Evolutionary conservation across 805 yeast genomes (phyloP), one percentile per base, ranked within the genome.

Genomic region (Saccharomyces cerevisiae): DNA sequence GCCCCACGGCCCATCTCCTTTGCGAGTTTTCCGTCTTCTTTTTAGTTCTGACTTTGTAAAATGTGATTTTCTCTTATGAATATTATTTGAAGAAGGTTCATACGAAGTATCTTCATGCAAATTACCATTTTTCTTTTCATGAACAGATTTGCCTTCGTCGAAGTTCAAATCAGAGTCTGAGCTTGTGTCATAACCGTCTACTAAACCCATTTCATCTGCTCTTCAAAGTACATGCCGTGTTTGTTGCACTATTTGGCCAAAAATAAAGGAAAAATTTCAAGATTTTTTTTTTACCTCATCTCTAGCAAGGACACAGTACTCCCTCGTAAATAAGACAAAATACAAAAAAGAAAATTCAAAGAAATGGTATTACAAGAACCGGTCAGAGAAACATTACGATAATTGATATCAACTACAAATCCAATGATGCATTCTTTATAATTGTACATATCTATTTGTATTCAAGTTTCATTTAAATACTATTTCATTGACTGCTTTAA

Each of bases 1-100:
- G 3, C 65, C 68, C 72, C 72, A 69, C 1, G 71, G 71, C 17
- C 68, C 65, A 50, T 60, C 58, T 2, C 59, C 57, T 21, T 57
- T 61, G 17, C 70, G 54, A 30, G 53, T 41, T 17, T 51, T 55
- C 49, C 58, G 61, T 48, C 61, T 59, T 28, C 36, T 50, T 50
- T 58, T 61, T 29, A 56, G 31, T 47, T 62, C 67, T 8, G 59
- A 41, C 32, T 61, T 64, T 0, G 61, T 53, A 14, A 26, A 47
- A 6, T 46, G 54, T 50, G 14, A 27, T 13, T 49, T 51, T 49
- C 58, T 53, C 52, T 56, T 57, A 28, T 6, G 13, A 36, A 36
- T 36, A 8, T 2, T n/a, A 8, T 6, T 8, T 11, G 17, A 10
- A 6, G 43, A 9, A 2, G 13, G 24, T 17, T 36, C 43, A 17